Base-by-base conservation (phyloP, 2,329 filamentous ascomycete genomes). In the Byssoonygena ceratinophila region DNA sequence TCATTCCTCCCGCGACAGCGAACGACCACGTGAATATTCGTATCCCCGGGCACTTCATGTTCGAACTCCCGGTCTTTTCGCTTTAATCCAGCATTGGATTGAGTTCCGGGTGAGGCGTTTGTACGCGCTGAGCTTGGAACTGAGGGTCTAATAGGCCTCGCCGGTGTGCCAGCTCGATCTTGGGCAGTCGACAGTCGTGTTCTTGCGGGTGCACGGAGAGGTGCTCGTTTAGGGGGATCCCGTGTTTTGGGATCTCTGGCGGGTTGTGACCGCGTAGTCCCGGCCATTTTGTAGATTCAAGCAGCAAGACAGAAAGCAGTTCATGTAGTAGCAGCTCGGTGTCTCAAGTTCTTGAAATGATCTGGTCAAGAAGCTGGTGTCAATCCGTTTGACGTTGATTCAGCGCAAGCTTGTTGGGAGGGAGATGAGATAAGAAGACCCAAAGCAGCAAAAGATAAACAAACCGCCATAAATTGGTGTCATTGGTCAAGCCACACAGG, bases 21-120 rank as follows among this genome's bases (percentile, higher is more conserved):
- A 54, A 98, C 94, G 31, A 97, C 90, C 44, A 98, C 92, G 66
- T 94, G 92, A 70, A 98, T 98, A 66, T 96, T 98, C 6, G 91
- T 97, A 41, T 56, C 55, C 29, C 53, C 48, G 22, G 37, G 29
- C 3, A 44, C 46, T 43, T 86, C 81, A 4, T 78, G 68, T 41
- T 91, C 90, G 64, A 84, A 91, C 34, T 94, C 87, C 63, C 87
- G 80, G 61, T 92, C 87, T 68, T 95, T 95, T 63, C 90, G 83
- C 74, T 96, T 95, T 41, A 75, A 77, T 22, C 82, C 80, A 29
- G 77, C 69, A 46, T 76, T 75, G 25, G 78, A 69, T 29, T 73
- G 72, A 4, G 68, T 65, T 16, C 59, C 67, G 11, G 71, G 73
- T 1, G 74, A 73, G 1, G 36, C 58, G 68, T 70, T 34, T 64